phyloP scores from a whole-genome alignment of 1,284 basidiomycete species.

The Sanghuangporus weigelae region DNA sequence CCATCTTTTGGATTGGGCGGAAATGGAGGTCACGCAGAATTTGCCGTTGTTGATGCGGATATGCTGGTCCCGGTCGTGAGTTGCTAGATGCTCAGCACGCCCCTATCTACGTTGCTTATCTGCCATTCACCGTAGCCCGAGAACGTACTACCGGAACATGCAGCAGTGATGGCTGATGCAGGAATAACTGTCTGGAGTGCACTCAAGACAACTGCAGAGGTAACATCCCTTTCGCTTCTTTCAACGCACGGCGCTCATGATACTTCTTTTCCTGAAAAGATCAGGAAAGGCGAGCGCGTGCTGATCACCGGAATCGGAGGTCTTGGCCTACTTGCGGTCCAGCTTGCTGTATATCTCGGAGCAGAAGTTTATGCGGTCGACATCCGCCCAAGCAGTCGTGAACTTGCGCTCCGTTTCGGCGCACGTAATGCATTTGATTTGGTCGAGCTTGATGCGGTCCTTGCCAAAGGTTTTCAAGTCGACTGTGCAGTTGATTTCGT shows the following conservation, averaged over 20 bases:
- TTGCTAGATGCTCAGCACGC: background rate
- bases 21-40: constrained; percentile 9
- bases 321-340: constrained; percentile 27
- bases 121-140: constrained; percentile 16
- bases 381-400: constrained; percentile 23
- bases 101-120: background rate
- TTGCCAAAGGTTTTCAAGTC: constrained; percentile 23
- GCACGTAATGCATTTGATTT: constrained; percentile 24
- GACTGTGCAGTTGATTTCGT: constrained; percentile 27
- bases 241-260: background rate
- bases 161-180: constrained; percentile 25
- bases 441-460: constrained; percentile 21
- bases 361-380: constrained; percentile 26
- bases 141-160: constrained; percentile 23
- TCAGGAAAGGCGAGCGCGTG: constrained; percentile 17
- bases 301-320: constrained; percentile 29
- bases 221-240: background rate
- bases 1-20: constrained; percentile 5
- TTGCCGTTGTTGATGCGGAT: background rate
- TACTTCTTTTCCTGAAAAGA: background rate
- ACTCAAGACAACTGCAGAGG: constrained; percentile 23
- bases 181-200: constrained; percentile 25
- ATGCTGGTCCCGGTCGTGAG: constrained; percentile 4
- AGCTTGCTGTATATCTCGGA: constrained; percentile 25
- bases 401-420: constrained; percentile 24